Base-by-base conservation (phyloP, 441 rosid species). In the Aleurites moluccanus region DNA sequence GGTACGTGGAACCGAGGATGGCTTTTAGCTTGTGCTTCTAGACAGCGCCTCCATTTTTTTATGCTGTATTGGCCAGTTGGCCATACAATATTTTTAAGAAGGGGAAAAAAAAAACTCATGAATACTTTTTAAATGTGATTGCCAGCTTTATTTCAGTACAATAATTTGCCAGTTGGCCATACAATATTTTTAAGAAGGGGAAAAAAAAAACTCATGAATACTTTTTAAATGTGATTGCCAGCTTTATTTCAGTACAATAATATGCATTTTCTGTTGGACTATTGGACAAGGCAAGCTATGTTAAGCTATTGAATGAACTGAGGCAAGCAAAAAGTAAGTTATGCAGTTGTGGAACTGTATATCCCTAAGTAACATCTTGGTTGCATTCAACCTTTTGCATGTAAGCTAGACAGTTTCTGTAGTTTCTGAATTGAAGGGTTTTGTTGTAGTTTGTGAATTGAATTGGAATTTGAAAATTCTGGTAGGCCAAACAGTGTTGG, bases 381-480 rank as follows among this genome's bases (percentile, higher is more conserved):
- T 23, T 28, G 49, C 28, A 30, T 27, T 4, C 33, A 52, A 28
- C 25, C 47, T 53, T 69, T 52, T 20, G 15, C 9, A 28, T 69
- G 33, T 33, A 21, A 55, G 13, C 27, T 55, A 55, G 60, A 40
- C 16, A 61, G 21, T 61, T 61, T 2, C 21, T 14, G n/a, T 50
- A 14, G 6, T 16, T 50, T 50, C 6, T 50, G 55, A 50, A 50
- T 50, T 16, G 6, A 50, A 50, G n/a, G n/a, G n/a, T 50, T 59
- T 59, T 10, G 5, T 13, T 30, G 9, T 18, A 33, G 3, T 18
- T 35, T 35, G 4, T 72, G 55, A 30, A 59, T 57, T 64, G 10
- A 64, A 11, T 57, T 55, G 64, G 53, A 42, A 56, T 14, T 65
- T 23, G 27, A 20, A 64, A 66, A 30, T 25, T 52, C 67, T 60